Base-by-base conservation (phyloP, 1,284 basidiomycete species). In the Dichomitus squalens region DNA sequence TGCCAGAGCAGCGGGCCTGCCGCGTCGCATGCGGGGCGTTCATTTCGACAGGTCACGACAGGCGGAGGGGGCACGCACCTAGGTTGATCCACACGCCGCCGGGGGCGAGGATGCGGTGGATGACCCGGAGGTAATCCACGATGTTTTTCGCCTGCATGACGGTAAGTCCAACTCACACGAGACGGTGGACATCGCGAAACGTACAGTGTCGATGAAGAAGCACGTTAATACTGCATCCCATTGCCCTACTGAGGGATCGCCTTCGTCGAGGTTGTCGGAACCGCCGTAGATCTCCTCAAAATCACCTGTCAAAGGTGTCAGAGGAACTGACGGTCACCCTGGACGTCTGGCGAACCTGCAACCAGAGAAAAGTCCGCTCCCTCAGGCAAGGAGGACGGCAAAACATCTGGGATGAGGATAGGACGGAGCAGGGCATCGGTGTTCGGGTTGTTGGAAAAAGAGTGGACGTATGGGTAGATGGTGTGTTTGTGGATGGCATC, bases 131-230 rank as follows among this genome's bases (percentile, higher is more conserved):
- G 67, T 96, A 97, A 64, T 92, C 91, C n/a, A 96, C 83, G 36
- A 97, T 85, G 68, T 96, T 96, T 66, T 95, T 92, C 0, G 95
- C 92, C 92, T 94, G 65, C 3, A 23, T 6, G 11, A 7, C 9
- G 27, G 18, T 31, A 2, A 31, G 29, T 11, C 29, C 29, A 31
- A 31, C 5, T 31, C 29, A 31, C n/a, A n/a, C n/a, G n/a, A n/a
- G n/a, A n/a, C n/a, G n/a, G n/a, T n/a, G n/a, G n/a, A n/a, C n/a
- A n/a, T n/a, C n/a, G 43, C 12, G 34, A 29, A 12, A 56, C 41
- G 50, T 64, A 90, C 93, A 6, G 96, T 98, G 70, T 99, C 96
- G 63, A 99, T 91, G 76, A 99, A 99, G 81, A 98, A 99, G 72
- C 95, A 98, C 0, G 96, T 99, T 59, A 97, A 74, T 11, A 99